phyloP scores from a whole-genome alignment of 2,329 filamentous ascomycete species.

The Fusarium mundagurra region DNA sequence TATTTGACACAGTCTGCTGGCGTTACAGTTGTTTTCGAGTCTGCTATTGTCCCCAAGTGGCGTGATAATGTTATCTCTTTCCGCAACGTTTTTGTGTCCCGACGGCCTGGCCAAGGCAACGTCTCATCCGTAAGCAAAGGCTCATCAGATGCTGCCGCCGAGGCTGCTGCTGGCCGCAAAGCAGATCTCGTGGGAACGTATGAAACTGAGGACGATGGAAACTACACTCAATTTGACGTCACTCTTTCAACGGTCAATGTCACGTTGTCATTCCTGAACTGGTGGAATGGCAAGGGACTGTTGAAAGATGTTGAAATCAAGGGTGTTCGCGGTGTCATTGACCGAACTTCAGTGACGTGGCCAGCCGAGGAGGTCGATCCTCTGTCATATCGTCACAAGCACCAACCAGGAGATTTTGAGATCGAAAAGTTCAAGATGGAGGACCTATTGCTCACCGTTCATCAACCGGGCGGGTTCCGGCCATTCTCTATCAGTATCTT shows the following conservation, averaged over 20 bases:
- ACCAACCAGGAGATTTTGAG: conserved; percentile 93
- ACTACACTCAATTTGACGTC: conserved; percentile 97
- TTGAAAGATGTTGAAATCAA: conserved; percentile 93
- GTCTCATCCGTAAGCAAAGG: conserved; percentile 89
- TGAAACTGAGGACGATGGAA: conserved; percentile 78
- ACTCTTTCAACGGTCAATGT: conserved; percentile 96
- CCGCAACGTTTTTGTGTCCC: conserved; percentile 94
- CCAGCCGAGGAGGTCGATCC: conserved; percentile 74
- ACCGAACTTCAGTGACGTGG: conserved; percentile 85
- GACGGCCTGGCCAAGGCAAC: conserved; percentile 81
- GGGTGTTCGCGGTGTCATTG: conserved; percentile 90
- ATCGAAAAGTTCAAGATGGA: conserved; percentile 97
- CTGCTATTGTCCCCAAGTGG: conserved; percentile 97
- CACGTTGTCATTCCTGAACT: conserved; percentile 96
- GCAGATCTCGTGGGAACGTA: conserved; percentile 46
- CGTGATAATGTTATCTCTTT: conserved; percentile 94
- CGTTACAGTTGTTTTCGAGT: conserved; percentile 94
- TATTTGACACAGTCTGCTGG: conserved; percentile 95
- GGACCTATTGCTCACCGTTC: conserved; percentile 88
- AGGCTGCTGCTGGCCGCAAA: conserved; percentile 77
- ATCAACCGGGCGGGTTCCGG: conserved; percentile 90
- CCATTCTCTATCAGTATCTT: conserved; percentile 96
- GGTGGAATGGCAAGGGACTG: conserved; percentile 96
- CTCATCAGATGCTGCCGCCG: conserved; percentile 86
- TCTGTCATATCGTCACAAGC: conserved; percentile 85